Evolutionary conservation across 768 basidiomycete genomes (phyloP).

Genomic region (Gautieria morchelliformis): DNA sequence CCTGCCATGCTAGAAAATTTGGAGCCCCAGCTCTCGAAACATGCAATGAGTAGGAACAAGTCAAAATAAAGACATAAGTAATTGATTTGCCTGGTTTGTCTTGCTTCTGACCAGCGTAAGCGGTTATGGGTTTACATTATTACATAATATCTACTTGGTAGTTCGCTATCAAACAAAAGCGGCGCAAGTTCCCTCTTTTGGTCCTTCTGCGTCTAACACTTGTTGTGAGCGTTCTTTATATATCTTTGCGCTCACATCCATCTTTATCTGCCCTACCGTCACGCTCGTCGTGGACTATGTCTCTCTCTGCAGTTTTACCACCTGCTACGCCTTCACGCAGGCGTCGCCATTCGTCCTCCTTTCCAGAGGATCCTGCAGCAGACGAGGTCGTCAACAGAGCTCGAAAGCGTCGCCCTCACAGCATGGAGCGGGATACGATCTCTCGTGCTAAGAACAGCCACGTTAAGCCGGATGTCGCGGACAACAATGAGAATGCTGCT

Average conservation of each 20-base stretch:
- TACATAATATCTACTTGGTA: too few relatives aligned
- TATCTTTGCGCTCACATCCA: too few relatives aligned
- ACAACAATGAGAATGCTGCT: background rate
- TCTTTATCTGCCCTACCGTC: background rate
- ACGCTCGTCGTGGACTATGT: background rate
- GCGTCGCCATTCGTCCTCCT: constrained; percentile 10
- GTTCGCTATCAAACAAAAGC: too few relatives aligned
- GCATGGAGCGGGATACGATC: constrained; percentile 5
- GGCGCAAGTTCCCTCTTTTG: too few relatives aligned
- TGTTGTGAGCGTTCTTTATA: too few relatives aligned
- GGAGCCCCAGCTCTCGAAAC: background rate
- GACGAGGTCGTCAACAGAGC: constrained; percentile 5
- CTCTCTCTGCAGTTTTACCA: background rate
- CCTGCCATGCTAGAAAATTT: background rate
- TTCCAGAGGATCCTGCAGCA: constrained; percentile 7
- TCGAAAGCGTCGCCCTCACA: constrained; percentile 5
- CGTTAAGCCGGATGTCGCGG: background rate
- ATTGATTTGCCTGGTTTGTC: too few relatives aligned
- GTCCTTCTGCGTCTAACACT: too few relatives aligned
- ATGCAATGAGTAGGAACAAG: too few relatives aligned
- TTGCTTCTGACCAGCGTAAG: too few relatives aligned
- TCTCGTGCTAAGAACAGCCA: background rate
- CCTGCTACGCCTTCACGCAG: background rate
- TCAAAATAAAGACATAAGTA: too few relatives aligned
- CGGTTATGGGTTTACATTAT: too few relatives aligned